Evolutionary conservation across 805 yeast genomes (phyloP), one percentile per base, ranked within the genome.

Genomic region (Saturnispora bothae): DNA sequence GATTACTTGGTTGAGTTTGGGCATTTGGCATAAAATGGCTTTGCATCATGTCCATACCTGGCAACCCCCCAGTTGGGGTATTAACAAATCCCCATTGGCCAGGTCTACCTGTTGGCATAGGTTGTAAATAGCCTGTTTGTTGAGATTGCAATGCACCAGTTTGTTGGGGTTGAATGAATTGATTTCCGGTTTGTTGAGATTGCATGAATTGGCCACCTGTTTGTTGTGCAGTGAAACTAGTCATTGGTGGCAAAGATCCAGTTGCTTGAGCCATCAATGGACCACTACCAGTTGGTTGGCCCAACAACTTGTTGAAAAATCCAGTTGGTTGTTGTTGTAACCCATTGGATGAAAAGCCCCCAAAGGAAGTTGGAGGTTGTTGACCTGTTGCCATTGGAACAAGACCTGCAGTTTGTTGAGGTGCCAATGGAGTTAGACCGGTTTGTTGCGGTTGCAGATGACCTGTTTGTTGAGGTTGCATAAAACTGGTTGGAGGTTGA

Each of bases 21-120:
- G 63, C 53, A 45, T 63, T 66, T 2, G 86, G 88, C 64, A 78
- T 64, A 55, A 80, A 78, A 48, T 78, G 83, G 38, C 70, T 68
- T 47, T 71, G 73, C 75, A 78, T 72, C 41, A 74, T 71, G 41
- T 73, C 79, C 43, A 78, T 60, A 6, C 84, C 84, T 3, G 85
- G 84, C 22, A 80, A 66, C 4, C 81, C 83, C 27, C 81, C 78
- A 0, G 80, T 71, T 10, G 84, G 82, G 40, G 68, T 68, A 22
- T 78, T 68, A 31, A 76, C 77, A 63, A 80, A 76, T 4, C 88
- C 85, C 88, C 88, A 78, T 55, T 80, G 76, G 17, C 88, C 88
- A 0, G 86, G 88, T 45, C 61, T 67, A 5, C 88, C 88, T 4
- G 64, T 59, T 19, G 64, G 76, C 57, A 69, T 73, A 4, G 75